Evolutionary conservation across 2,329 filamentous ascomycete genomes (phyloP), one percentile per base, ranked within the genome.

Genomic region (Malbranchea zuffiana): DNA sequence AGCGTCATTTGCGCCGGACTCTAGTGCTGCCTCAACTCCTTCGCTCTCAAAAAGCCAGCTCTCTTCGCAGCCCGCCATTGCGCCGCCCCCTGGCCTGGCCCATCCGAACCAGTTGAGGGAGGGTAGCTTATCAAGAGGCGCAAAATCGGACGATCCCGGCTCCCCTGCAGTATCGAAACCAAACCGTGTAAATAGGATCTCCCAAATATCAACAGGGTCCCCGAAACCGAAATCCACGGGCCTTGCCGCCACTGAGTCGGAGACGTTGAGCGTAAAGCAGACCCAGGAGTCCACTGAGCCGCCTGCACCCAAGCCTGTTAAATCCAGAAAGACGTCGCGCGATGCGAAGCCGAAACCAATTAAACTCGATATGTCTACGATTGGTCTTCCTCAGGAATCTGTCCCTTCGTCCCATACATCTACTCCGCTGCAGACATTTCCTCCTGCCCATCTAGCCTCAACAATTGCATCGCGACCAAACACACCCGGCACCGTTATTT

Each of bases 401-500:
- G 16, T 25, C 4, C 34, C 36, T 39, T 31, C 30, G 2, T 29
- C 30, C 4, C 36, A 39, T 10, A 15, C 8, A n/a, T 13, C 36
- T n/a, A 25, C 13, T 4, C 36, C 36, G 3, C 34, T 33, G 7
- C 36, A 39, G 24, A n/a, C n/a, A n/a, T n/a, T n/a, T n/a, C 36
- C 34, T 13, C 29, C 36, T 15, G 21, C 19, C 5, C 30, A 33
- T 12, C n/a, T 31, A 3, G 13, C 50, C 15, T 53, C 51, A 33
- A 60, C 59, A 28, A 50, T 63, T 16, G 55, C 56, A 17, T 66
- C 70, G 40, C 63, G 69, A 16, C 65, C 71, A 16, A 67, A 69
- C 43, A 67, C 66, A 19, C 66, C 67, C 2, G 45, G 56, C 32
- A 62, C 60, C 10, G 46, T 48, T 8, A 40, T 52, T 10, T 62